These are phyloP conservation scores for Schizonepeta tenuifolia DNA, from an alignment of 257 asterid genomes.

Conservation along the genomic window DNA sequence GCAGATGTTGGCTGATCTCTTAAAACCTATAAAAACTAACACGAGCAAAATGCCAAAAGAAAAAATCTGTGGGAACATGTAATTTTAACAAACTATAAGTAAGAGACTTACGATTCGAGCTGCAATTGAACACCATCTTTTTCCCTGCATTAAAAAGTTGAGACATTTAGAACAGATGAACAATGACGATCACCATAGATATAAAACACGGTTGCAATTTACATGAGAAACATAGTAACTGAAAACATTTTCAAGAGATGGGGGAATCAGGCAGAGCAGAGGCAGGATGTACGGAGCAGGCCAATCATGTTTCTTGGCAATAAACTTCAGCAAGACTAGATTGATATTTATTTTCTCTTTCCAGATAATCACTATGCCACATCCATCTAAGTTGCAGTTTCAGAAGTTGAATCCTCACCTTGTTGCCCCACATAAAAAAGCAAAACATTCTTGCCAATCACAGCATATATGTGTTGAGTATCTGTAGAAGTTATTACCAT, in stretches of 20 bases:
- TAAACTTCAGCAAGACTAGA: neutral
- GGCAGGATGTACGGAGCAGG: conserved; percentile 22
- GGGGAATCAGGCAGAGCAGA: conserved; percentile 21
- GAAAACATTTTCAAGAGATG: conserved; percentile 17
- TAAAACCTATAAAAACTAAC: neutral
- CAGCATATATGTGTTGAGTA: conserved; percentile 10
- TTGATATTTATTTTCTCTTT: neutral
- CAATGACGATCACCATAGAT: neutral
- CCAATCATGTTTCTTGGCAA: conserved; percentile 24
- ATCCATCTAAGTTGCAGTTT: neutral
- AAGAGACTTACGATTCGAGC: conserved; percentile 68
- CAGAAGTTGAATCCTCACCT: conserved; percentile 12
- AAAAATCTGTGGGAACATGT: neutral
- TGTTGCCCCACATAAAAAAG: neutral
- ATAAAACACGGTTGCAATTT: conserved; percentile 17
- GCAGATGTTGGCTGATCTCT: neutral
- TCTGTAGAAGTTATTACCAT: neutral
- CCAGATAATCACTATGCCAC: neutral
- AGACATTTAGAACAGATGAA: conserved; percentile 31
- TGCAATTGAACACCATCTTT: conserved; percentile 92
- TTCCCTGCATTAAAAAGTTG: conserved; percentile 50
- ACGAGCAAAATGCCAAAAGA: conserved; percentile 15
- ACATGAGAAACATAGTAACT: neutral
- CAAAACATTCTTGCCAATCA: conserved; percentile 9
- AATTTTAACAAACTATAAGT: conserved; percentile 18